These are phyloP conservation scores for Sonneratia alba DNA, from an alignment of 345 rosid genomes.

Conservation along the genomic window DNA sequence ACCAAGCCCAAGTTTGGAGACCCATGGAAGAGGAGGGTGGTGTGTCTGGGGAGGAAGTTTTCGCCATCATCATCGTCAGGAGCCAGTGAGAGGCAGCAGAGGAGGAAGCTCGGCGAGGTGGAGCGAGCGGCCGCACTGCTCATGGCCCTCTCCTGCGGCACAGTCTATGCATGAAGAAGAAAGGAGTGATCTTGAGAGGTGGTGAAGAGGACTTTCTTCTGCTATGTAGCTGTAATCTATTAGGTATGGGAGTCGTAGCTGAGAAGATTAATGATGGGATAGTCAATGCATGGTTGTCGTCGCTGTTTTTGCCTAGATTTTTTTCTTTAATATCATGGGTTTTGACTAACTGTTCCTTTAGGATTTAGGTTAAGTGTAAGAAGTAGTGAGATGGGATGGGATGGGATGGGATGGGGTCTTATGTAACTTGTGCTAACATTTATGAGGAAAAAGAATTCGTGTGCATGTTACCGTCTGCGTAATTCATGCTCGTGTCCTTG, in stretches of 20 bases:
- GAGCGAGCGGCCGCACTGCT: constrained; percentile 86
- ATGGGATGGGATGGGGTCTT: background rate
- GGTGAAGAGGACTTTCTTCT: background rate
- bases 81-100: constrained; percentile 32
- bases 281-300: background rate
- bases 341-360: background rate
- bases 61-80: constrained; percentile 11
- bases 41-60: constrained; percentile 48
- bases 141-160: constrained; percentile 82
- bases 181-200: background rate
- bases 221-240: background rate
- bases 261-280: background rate
- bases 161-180: constrained; percentile 40
- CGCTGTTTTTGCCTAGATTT: background rate
- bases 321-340: background rate
- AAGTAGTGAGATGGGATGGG: background rate
- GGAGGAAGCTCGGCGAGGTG: constrained; percentile 65
- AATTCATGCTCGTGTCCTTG: too few relatives aligned
- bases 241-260: background rate
- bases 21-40: constrained; percentile 50
- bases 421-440: background rate
- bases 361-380: background rate
- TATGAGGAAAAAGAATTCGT: too few relatives aligned
- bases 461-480: too few relatives aligned
- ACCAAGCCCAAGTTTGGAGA: constrained; percentile 31